A percentile compares a stretch with the other conserved stretches of the same genome.
These are phyloP conservation scores for Iris macrosiphon DNA, from an alignment of 106 monocot species.

Conservation along the genomic window DNA sequence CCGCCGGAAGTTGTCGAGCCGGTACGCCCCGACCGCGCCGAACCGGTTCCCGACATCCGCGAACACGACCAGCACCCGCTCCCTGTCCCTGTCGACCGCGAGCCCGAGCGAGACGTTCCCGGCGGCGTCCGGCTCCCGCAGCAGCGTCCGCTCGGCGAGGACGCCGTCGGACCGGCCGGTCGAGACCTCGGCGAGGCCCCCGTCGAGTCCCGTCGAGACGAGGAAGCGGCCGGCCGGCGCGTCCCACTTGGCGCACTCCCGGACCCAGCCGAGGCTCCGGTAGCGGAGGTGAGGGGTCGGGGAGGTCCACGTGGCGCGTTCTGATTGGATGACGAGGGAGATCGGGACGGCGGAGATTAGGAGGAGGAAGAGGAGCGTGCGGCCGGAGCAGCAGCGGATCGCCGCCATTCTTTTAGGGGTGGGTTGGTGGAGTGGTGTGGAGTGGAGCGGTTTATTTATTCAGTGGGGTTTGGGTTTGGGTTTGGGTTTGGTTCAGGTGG, in stretches of 20 bases:
- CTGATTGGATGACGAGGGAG: slow-evolving; percentile 36
- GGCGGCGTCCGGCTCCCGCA: slow-evolving; percentile 49
- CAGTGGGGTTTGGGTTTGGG: no score
- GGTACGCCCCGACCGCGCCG: slow-evolving; percentile 63
- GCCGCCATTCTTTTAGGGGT: neutral
- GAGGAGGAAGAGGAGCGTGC: slow-evolving; percentile 21
- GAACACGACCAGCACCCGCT: slow-evolving; percentile 65
- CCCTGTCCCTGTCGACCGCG: slow-evolving; percentile 35
- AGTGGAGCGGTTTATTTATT: no score
- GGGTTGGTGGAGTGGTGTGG: no score
- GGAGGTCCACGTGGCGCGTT: slow-evolving; percentile 22
- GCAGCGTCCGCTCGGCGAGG: slow-evolving; percentile 30
- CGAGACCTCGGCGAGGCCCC: slow-evolving; percentile 48
- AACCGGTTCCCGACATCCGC: slow-evolving; percentile 38
- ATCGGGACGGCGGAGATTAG: slow-evolving; percentile 43
- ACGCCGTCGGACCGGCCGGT: neutral
- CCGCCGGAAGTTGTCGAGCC: slow-evolving; percentile 40
- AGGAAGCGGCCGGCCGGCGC: slow-evolving; percentile 49
- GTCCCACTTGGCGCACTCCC: slow-evolving; percentile 95
- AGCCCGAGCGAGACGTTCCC: slow-evolving; percentile 73
- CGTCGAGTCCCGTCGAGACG: slow-evolving; percentile 60
- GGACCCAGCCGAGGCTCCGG: slow-evolving; percentile 53
- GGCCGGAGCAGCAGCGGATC: neutral
- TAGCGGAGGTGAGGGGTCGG: slow-evolving; percentile 24
- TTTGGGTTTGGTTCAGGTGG: no score